Evolutionary conservation across 192 early-diverging fungal genomes (phyloP), one percentile per base, ranked within the genome.

Genomic region (Podila clonocystis): DNA sequence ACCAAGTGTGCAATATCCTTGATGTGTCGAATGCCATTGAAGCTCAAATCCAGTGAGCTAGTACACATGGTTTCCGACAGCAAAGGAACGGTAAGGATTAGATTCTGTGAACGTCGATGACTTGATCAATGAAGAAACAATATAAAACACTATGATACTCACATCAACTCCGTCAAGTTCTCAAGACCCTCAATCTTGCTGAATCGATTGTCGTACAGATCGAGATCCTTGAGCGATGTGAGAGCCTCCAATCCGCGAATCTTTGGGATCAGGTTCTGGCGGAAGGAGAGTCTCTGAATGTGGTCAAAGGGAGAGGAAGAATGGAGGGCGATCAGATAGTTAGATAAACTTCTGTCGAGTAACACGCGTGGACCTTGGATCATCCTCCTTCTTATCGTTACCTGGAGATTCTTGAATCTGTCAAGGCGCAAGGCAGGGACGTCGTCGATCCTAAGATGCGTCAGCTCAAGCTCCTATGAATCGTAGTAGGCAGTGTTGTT

Each of bases 151-250:
- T 45, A 29, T 9, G 20, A 48, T 28, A 19, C 82, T 83, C 84
- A 95, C 91, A 65, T 85, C 52, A 98, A 83, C 33, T 89, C 79
- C 3, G 70, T 72, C 26, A 96, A 74, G 13, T 57, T 65, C 29
- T 91, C 87, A 0, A 97, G 57, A 2, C 90, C 89, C 31, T 92
- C 86, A 26, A 98, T 91, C 50, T 88, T 85, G 13, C 88, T 86
- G 60, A 99, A 89, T 15, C 94, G 91, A 87, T 99, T 99, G 82
- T 99, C 98, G 82, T 99, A 99, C 12, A 98, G 76, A 73, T 99
- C 98, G 36, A 98, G 78, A 61, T 99, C 98, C 15, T 82, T 82
- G 31, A 99, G 85, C 5, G 68, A 59, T 3, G 80, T 65, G 28
- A 95, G 79, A 5, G 52, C 41, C 8, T 89, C 83, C 13, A 98